These are phyloP conservation scores for Centaurea solstitialis DNA, from an alignment of 129 eudicot species.

Conservation along the genomic window DNA sequence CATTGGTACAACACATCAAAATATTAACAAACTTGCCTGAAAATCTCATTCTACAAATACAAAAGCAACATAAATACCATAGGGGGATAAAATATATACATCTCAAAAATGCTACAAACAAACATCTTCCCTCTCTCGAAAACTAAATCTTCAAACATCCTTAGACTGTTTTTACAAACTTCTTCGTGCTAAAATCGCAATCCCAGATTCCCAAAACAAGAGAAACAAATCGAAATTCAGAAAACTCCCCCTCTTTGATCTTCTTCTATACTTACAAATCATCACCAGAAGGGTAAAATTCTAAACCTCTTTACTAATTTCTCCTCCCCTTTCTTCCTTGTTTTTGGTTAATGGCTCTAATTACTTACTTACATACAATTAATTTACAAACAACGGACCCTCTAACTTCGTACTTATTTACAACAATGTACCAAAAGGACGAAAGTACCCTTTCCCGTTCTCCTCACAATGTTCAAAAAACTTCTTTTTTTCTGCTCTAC, in stretches of 20 bases:
- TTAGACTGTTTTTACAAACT: constrained; percentile 30
- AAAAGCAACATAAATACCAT: not conserved
- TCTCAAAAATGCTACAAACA: constrained; percentile 7
- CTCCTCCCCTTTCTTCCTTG: not conserved
- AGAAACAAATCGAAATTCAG: constrained; percentile 21
- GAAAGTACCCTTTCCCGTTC: not conserved
- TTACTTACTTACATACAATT: not conserved
- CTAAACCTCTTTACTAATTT: not conserved
- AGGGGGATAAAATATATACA: not conserved
- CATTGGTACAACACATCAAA: not conserved
- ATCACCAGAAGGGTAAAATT: constrained; percentile 40
- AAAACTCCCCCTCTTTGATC: constrained; percentile 26
- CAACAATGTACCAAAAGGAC: not conserved
- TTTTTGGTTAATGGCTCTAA: constrained; percentile 8
- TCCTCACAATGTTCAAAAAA: constrained; percentile 27
- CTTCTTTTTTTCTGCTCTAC: not conserved
- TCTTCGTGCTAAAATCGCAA: constrained; percentile 27
- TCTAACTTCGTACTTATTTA: constrained; percentile 6
- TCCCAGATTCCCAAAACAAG: constrained; percentile 21
- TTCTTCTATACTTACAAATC: constrained; percentile 42
- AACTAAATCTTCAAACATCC: constrained; percentile 31
- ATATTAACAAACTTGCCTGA: not conserved
- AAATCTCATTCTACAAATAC: not conserved
- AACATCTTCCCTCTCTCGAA: not conserved
- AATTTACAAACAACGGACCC: constrained; percentile 17